phyloP scores from a whole-genome alignment of 2,329 filamentous ascomycete species.

The Cadophora malorum region DNA sequence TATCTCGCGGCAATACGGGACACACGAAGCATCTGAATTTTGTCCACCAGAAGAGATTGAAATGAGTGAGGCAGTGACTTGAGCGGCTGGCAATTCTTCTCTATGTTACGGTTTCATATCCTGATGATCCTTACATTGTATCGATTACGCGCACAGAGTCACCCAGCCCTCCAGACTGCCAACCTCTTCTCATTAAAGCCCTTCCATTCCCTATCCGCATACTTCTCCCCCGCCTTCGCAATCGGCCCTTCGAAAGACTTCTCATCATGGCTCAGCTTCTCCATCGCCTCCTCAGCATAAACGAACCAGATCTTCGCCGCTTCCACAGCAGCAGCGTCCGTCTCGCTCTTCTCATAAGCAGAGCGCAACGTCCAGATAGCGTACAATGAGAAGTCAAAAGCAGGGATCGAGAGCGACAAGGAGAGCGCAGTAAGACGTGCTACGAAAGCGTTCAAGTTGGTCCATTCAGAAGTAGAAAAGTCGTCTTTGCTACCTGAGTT shows the following conservation, averaged over 20 bases:
- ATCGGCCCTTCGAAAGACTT: slow-evolving; percentile 8
- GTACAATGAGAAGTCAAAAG: slow-evolving; percentile 15
- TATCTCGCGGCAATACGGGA: too few relatives aligned
- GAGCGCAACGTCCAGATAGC: slow-evolving; percentile 20
- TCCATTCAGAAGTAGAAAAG: slow-evolving; percentile 7
- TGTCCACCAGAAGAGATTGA: too few relatives aligned
- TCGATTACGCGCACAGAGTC: too few relatives aligned
- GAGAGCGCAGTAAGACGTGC: slow-evolving; percentile 11
- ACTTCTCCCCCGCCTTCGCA: slow-evolving; percentile 2
- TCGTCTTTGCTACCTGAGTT: slow-evolving; percentile 12
- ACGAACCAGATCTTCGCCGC: slow-evolving; percentile 17
- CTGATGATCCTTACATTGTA: too few relatives aligned
- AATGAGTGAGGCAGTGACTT: too few relatives aligned
- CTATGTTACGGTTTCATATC: too few relatives aligned
- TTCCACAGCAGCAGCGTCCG: neutral
- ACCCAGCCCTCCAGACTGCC: slow-evolving; percentile 1
- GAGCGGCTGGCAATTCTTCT: too few relatives aligned
- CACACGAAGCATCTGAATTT: too few relatives aligned
- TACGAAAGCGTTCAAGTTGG: slow-evolving; percentile 13
- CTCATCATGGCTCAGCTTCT: slow-evolving; percentile 5
- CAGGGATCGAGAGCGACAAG: neutral
- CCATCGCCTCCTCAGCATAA: slow-evolving; percentile 10
- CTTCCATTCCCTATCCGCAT: neutral
- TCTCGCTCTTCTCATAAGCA: neutral
- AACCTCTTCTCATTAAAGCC: slow-evolving; percentile 15